Base-by-base conservation (phyloP, 2,329 filamentous ascomycete species). In the Graphiopsis chlorocephala region DNA sequence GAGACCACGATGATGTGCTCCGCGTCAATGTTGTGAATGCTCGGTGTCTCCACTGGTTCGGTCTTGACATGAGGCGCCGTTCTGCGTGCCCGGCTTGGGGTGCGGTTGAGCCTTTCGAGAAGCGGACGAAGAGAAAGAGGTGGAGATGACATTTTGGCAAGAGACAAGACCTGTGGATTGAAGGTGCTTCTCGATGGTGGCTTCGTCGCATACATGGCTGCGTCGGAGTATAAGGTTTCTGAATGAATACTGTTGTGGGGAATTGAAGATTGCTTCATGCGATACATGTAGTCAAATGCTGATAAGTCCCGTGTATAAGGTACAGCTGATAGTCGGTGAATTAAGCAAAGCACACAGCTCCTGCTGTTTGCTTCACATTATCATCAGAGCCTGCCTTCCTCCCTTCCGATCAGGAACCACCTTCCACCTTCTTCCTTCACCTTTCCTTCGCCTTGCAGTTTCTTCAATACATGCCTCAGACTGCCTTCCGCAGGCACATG, bases 401-500 rank as follows among this genome's bases (percentile, higher is more conserved):
- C 48, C 65, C 68, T 47, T 31, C 66, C 47, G 67, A 45, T n/a
- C 78, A 81, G 23, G 64, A 76, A 50, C 72, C 74, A 52, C 68
- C 69, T 35, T 68, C 73, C 58, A 75, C 73, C 61, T 47, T 72
- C 69, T 65, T 76, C 67, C 38, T 74, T 72, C 4, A 90, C 90
- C 73, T 83, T 90, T 2, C 88, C 91, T 71, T 98, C 95, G 14
- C 78, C 80, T 75, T 87, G 80, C 69, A 99, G 79, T 81, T 98
- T 98, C 64, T 82, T 79, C 68, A 99, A 77, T 63, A 98, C 90
- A 79, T 94, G 90, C 67, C 88, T 67, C 7, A 97, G 82, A 1
- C 93, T 93, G 47, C 84, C 83, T 67, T 91, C 87, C 0, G 95
- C 95, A 10, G 93, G 89, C 12, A 83, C 74, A 77, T 93, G 90